phyloP scores from a whole-genome alignment of 306 rosid genomes.

The Abrus pulchellus region DNA sequence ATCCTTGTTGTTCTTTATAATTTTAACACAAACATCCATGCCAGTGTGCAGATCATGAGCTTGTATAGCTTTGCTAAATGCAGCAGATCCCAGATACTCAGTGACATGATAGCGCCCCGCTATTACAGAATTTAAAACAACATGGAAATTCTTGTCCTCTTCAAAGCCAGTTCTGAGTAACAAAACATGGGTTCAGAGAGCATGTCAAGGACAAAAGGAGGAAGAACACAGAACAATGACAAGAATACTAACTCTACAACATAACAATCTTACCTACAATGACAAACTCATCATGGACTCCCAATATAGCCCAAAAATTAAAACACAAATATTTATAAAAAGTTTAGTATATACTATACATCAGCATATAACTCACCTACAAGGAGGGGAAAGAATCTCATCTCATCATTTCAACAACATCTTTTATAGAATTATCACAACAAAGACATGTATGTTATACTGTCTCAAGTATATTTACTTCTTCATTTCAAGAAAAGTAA shows the following conservation, averaged over 20 bases:
- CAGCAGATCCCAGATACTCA: slow-evolving; percentile 98
- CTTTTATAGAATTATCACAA: slow-evolving; percentile 31
- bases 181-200: slow-evolving; percentile 54
- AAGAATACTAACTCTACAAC: slow-evolving; percentile 17
- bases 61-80: slow-evolving; percentile 99
- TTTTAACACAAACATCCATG: slow-evolving; percentile 98
- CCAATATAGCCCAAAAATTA: background rate
- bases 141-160: slow-evolving; percentile 99
- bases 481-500: slow-evolving; percentile 31
- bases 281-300: background rate
- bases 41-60: slow-evolving; percentile 98
- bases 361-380: background rate
- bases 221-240: slow-evolving; percentile 9
- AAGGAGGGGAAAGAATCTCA: slow-evolving; percentile 12
- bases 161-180: slow-evolving; percentile 96
- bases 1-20: slow-evolving; percentile 99
- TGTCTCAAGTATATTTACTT: background rate
- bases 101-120: slow-evolving; percentile 99
- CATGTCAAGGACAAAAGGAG: slow-evolving; percentile 37
- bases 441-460: slow-evolving; percentile 1
- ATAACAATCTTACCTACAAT: slow-evolving; percentile 27
- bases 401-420: slow-evolving; percentile 20
- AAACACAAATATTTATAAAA: background rate
- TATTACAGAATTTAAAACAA: slow-evolving; percentile 89
- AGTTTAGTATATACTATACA: background rate